Conservation (phyloP, 169 alveolate species). For the Besnoitia besnoiti region DNA sequence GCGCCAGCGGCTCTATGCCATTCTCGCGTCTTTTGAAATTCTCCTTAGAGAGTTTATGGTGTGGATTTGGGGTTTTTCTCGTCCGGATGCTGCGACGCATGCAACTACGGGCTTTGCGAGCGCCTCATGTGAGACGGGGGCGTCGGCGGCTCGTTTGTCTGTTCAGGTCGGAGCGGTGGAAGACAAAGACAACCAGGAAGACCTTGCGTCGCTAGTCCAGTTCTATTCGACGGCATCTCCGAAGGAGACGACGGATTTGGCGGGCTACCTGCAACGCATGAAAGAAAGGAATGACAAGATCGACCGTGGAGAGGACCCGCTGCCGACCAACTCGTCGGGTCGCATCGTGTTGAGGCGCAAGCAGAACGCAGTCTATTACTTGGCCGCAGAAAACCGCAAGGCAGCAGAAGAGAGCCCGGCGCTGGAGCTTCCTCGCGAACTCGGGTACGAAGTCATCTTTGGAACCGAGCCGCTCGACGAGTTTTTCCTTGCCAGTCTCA, state of each 20-base stretch:
- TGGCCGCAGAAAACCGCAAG: conserved; percentile 93
- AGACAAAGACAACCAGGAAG: conserved; percentile 94
- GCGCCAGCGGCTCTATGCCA: too few relatives aligned
- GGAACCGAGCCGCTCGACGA: conserved; percentile 97
- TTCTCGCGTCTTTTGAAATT: too few relatives aligned
- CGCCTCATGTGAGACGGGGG: too few relatives aligned
- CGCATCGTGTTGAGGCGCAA: conserved; percentile 58
- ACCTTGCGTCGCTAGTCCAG: conserved; percentile 91
- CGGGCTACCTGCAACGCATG: conserved; percentile 92
- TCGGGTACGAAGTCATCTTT: conserved; percentile 93
- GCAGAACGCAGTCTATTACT: conserved; percentile 93
- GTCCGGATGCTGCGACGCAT: too few relatives aligned
- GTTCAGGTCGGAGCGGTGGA: conserved; percentile 96
- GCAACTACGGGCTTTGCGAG: too few relatives aligned
- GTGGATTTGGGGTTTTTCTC: too few relatives aligned
- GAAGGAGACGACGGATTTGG: conserved; percentile 85
- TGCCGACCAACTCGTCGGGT: conserved; percentile 1
- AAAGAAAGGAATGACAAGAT: conserved; percentile 72
- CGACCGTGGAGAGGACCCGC: conserved; percentile 31
- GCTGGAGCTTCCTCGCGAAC: conserved; percentile 87
- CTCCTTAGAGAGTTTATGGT: too few relatives aligned
- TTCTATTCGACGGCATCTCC: conserved; percentile 82
- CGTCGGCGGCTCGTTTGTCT: conserved; percentile 67
- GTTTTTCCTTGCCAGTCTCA: conserved; percentile 91
- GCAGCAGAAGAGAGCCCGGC: conserved; percentile 93